phyloP scores from a whole-genome alignment of 805 yeast genomes.

The Cyberlindnera petersonii region DNA sequence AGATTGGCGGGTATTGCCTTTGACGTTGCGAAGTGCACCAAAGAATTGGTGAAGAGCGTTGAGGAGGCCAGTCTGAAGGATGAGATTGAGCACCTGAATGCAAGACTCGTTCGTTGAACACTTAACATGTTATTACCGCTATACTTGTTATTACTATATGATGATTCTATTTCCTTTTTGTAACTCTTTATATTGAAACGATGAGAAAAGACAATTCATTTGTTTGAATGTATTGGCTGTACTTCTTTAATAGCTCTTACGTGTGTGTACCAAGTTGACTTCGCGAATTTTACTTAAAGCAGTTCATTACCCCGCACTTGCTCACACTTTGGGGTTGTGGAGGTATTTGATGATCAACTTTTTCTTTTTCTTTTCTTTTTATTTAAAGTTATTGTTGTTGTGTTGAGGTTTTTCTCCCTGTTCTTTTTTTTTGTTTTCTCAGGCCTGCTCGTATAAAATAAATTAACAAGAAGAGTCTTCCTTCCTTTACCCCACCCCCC shows the following conservation, averaged over 20 bases:
- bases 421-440: not conserved
- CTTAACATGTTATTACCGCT: too few relatives aligned
- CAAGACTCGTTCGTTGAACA: constrained; percentile 38
- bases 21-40: constrained; percentile 94
- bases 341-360: constrained; percentile 8
- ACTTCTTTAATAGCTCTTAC: too few relatives aligned
- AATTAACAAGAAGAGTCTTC: too few relatives aligned
- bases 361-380: not conserved
- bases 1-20: constrained; percentile 93
- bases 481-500: too few relatives aligned
- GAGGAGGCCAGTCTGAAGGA: constrained; percentile 90
- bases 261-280: too few relatives aligned
- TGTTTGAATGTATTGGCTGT: too few relatives aligned
- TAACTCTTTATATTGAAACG: too few relatives aligned
- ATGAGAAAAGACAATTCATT: too few relatives aligned
- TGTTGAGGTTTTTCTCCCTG: not conserved
- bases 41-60: constrained; percentile 91
- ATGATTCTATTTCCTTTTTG: too few relatives aligned
- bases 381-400: not conserved
- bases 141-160: too few relatives aligned
- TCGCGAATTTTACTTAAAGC: too few relatives aligned
- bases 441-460: not conserved
- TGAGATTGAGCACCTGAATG: constrained; percentile 78
- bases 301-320: constrained; percentile 21
- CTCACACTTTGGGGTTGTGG: constrained; percentile 12